phyloP scores from a whole-genome alignment of 2,329 filamentous ascomycete species.

The Calonectria hawksworthii region DNA sequence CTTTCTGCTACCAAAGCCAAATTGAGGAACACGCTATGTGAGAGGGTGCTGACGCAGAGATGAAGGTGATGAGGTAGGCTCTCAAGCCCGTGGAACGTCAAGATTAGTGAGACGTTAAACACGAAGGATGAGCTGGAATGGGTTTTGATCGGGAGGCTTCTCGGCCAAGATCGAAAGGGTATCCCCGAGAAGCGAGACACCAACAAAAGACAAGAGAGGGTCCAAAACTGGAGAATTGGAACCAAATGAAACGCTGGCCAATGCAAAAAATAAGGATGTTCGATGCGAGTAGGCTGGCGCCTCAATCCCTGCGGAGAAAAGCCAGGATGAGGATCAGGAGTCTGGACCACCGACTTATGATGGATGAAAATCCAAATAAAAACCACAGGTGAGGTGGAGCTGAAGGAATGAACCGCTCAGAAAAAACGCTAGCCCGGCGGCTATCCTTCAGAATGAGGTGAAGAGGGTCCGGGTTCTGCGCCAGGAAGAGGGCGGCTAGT shows the following conservation, averaged over 20 bases:
- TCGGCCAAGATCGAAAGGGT: neutral
- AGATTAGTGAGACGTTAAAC: neutral
- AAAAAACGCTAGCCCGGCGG: neutral
- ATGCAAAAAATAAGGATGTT: neutral
- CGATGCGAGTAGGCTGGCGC: slow-evolving; percentile 10
- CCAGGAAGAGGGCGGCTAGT: slow-evolving; percentile 1
- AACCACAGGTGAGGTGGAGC: slow-evolving; percentile 7
- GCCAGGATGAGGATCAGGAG: slow-evolving; percentile 30
- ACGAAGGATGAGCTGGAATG: slow-evolving; percentile 1
- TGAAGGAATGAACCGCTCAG: slow-evolving; percentile 13
- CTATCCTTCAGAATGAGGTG: neutral
- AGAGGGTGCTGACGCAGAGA: neutral
- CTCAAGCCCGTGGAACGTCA: neutral
- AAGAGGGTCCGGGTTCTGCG: neutral
- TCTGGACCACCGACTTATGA: slow-evolving; percentile 25
- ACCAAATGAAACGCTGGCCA: slow-evolving; percentile 29
- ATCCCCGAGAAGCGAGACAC: neutral
- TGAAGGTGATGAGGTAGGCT: neutral
- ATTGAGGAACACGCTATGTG: neutral
- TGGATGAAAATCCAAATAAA: slow-evolving; percentile 17
- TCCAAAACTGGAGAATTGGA: slow-evolving; percentile 12
- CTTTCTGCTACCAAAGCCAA: neutral
- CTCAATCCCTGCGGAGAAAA: slow-evolving; percentile 38
- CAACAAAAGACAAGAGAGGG: slow-evolving; percentile 10
- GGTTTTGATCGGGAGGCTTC: neutral